A percentile compares a stretch with the other conserved stretches of the same genome.
These are phyloP conservation scores for Verticillium nonalfalfae DNA, from an alignment of 2,329 filamentous ascomycete species.

Conservation along the genomic window DNA sequence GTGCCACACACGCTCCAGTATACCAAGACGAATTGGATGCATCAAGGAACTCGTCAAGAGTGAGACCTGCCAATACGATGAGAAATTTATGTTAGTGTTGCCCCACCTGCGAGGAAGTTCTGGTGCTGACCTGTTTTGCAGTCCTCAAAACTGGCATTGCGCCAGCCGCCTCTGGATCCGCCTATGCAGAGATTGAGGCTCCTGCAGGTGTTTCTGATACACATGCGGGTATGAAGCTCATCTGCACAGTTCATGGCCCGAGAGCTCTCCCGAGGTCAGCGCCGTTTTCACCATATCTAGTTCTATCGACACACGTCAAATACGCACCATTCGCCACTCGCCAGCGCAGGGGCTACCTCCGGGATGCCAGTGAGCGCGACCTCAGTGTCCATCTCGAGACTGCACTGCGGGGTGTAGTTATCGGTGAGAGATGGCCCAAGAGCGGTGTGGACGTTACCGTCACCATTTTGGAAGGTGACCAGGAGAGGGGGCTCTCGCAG, in stretches of 20 bases:
- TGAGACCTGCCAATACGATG: conserved; percentile 61
- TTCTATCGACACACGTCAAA: conserved; percentile 90
- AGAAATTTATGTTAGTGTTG: conserved; percentile 73
- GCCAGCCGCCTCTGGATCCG: conserved; percentile 87
- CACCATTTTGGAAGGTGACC: conserved; percentile 88
- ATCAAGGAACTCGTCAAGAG: conserved; percentile 45
- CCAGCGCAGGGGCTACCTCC: conserved; percentile 75
- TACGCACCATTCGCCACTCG: conserved; percentile 91
- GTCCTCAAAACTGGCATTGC: conserved; percentile 88
- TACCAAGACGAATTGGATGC: conserved; percentile 48
- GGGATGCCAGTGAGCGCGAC: conserved; percentile 82
- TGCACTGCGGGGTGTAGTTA: conserved; percentile 80
- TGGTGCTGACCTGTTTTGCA: conserved; percentile 27
- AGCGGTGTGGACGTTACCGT: conserved; percentile 93
- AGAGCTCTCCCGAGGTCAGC: conserved; percentile 84
- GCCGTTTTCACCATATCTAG: conserved; percentile 86
- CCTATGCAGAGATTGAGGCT: conserved; percentile 67
- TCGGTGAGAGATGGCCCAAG: conserved; percentile 97
- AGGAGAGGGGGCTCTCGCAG: conserved; percentile 53
- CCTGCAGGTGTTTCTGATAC: conserved; percentile 33
- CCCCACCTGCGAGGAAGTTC: conserved; percentile 4
- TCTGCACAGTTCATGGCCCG: conserved; percentile 89
- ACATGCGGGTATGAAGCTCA: conserved; percentile 71
- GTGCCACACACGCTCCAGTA: conserved; percentile 67
- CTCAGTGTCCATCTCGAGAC: conserved; percentile 87